These are phyloP conservation scores for Hypoxylon rickii DNA, from an alignment of 495 filamentous ascomycete genomes.

Conservation along the genomic window DNA sequence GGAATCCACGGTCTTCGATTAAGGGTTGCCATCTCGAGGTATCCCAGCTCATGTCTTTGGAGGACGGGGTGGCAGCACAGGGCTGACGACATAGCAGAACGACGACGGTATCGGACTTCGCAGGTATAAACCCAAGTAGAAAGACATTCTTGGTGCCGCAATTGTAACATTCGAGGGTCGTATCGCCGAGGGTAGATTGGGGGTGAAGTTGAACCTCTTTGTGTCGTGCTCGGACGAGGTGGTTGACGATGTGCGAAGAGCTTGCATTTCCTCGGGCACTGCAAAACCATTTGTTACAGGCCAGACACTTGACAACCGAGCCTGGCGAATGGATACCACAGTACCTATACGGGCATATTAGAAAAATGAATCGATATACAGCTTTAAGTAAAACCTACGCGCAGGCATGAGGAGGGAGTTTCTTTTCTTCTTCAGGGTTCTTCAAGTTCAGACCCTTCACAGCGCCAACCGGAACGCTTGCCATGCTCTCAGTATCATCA, in stretches of 20 bases:
- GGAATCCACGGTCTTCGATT: slow-evolving; percentile 94
- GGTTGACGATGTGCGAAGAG: slow-evolving; percentile 97
- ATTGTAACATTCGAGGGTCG: slow-evolving; percentile 98
- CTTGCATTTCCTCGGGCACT: slow-evolving; percentile 95
- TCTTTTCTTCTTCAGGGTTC: slow-evolving; percentile 79
- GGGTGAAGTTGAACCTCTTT: slow-evolving; percentile 99
- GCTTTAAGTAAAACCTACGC: slow-evolving; percentile 64
- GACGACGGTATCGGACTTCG: slow-evolving; percentile 97
- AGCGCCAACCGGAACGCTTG: slow-evolving; percentile 80
- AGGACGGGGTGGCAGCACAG: slow-evolving; percentile 89
- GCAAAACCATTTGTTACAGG: slow-evolving; percentile 99
- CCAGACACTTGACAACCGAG: slow-evolving; percentile 93
- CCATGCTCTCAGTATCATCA: slow-evolving; percentile 89
- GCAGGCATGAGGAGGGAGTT: slow-evolving; percentile 94
- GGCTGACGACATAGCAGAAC: slow-evolving; percentile 96
- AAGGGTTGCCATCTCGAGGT: slow-evolving; percentile 96
- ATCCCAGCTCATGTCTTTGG: slow-evolving; percentile 99
- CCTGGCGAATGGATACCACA: slow-evolving; percentile 96
- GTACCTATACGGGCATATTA: slow-evolving; percentile 62
- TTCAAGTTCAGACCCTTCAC: slow-evolving; percentile 68
- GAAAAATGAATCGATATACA: slow-evolving; percentile 13
- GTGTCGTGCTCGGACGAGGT: slow-evolving; percentile 94
- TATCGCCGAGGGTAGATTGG: slow-evolving; percentile 92
- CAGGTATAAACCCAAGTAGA: slow-evolving; percentile 98
- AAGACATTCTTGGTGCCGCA: slow-evolving; percentile 99